Evolutionary conservation across 257 asterid species (phyloP).

Genomic region (Paulownia fortunei): DNA sequence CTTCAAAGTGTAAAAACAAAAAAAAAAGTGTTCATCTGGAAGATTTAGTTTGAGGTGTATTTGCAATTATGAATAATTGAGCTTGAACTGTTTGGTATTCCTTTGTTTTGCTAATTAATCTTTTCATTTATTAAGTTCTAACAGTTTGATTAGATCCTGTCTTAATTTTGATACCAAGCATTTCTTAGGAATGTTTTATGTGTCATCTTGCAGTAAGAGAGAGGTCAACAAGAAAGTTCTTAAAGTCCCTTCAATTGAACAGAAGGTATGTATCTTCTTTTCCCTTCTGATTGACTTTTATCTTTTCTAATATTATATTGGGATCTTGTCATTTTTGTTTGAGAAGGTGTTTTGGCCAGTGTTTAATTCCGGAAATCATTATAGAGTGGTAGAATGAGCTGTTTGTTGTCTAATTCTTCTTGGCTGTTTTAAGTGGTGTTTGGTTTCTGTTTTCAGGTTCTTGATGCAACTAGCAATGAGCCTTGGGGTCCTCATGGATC

Average conservation of each 20-base stretch:
- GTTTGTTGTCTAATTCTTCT: conserved; percentile 18
- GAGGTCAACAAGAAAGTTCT: conserved; percentile 97
- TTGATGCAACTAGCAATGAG: conserved; percentile 98
- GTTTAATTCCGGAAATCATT: not conserved
- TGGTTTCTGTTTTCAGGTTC: conserved; percentile 62
- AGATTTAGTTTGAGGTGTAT: not conserved
- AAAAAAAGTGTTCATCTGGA: not conserved
- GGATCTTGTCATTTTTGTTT: not conserved
- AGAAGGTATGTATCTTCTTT: conserved; percentile 61
- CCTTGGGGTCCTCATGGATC: conserved; percentile 99
- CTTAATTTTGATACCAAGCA: conserved; percentile 8
- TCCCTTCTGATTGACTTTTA: conserved; percentile 3
- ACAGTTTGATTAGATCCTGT: not conserved
- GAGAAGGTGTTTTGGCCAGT: not conserved
- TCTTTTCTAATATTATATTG: conserved; percentile 3
- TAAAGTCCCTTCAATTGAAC: conserved; percentile 92
- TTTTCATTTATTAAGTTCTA: not conserved
- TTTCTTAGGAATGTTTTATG: conserved; percentile 26
- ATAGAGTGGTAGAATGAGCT: not conserved
- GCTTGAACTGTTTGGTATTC: conserved; percentile 19
- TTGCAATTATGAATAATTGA: not conserved
- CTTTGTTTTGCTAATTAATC: not conserved
- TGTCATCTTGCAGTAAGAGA: conserved; percentile 82
- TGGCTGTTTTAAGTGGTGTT: conserved; percentile 20
- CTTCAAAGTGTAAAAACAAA: not conserved